Evolutionary conservation across 805 yeast species (phyloP).

Genomic region (Lipomyces kockii): DNA sequence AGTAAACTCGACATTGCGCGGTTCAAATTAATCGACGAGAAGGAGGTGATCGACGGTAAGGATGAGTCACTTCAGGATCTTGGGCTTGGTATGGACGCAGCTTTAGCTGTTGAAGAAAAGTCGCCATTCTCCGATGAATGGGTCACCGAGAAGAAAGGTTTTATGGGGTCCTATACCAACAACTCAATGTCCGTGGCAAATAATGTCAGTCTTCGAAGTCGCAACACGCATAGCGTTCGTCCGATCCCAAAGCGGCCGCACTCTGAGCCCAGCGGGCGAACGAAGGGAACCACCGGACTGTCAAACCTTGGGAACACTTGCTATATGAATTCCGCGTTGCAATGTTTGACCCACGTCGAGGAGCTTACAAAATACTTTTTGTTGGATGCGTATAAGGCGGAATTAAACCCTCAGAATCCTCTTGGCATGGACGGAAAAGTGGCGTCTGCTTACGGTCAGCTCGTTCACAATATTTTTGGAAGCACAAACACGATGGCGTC

Average conservation of each 20-base stretch:
- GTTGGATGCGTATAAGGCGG: slow-evolving; percentile 61
- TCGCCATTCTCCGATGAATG: slow-evolving; percentile 17
- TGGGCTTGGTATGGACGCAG: slow-evolving; percentile 16
- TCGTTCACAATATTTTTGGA: slow-evolving; percentile 63
- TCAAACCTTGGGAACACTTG: slow-evolving; percentile 87
- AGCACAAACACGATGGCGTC: slow-evolving; percentile 7
- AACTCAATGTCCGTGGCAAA: background rate
- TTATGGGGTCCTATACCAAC: background rate
- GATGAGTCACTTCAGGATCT: slow-evolving; percentile 16
- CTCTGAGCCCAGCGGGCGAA: slow-evolving; percentile 7
- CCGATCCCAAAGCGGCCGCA: slow-evolving; percentile 11
- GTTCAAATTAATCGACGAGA: slow-evolving; percentile 16
- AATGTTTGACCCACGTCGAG: slow-evolving; percentile 84
- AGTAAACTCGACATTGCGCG: slow-evolving; percentile 10
- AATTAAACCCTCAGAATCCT: slow-evolving; percentile 77
- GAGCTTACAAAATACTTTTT: slow-evolving; percentile 79
- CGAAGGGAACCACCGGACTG: slow-evolving; percentile 62
- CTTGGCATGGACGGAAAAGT: slow-evolving; percentile 83
- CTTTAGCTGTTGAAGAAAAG: slow-evolving; percentile 28
- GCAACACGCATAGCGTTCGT: slow-evolving; percentile 5
- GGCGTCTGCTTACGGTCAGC: slow-evolving; percentile 72
- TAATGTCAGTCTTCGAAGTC: background rate
- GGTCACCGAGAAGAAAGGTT: slow-evolving; percentile 25
- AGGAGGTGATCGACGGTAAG: slow-evolving; percentile 14
- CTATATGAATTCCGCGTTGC: slow-evolving; percentile 93